phyloP scores from a whole-genome alignment of 1,284 basidiomycete genomes.

The Ceratobasidium sp. region DNA sequence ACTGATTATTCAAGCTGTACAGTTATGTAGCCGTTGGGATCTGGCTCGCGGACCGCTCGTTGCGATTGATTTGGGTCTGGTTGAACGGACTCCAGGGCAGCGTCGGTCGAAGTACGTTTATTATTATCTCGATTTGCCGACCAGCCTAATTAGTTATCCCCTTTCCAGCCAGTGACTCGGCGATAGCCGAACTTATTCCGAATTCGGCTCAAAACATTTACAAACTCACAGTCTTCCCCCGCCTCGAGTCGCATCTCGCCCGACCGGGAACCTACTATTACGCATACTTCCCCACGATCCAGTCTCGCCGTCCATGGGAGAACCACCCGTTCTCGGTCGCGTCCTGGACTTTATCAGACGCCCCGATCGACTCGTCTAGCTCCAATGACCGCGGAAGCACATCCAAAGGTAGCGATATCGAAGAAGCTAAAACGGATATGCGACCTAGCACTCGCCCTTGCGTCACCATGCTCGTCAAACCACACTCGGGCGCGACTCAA shows the following conservation, averaged over 20 bases:
- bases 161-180: neutral
- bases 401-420: slow-evolving; percentile 12
- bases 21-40: slow-evolving; percentile 39
- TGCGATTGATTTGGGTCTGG: slow-evolving; percentile 7
- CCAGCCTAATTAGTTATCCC: neutral
- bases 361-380: neutral
- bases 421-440: neutral
- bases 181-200: slow-evolving; percentile 23
- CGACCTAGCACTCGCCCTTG: neutral
- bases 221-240: slow-evolving; percentile 32
- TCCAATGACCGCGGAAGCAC: neutral
- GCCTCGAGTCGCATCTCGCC: neutral
- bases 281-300: slow-evolving; percentile 20
- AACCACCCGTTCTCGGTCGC: slow-evolving; percentile 42
- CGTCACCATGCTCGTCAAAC: slow-evolving; percentile 30
- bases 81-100: slow-evolving; percentile 8
- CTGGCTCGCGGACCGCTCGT: slow-evolving; percentile 28
- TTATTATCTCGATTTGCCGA: no score
- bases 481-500: slow-evolving; percentile 1
- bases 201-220: slow-evolving; percentile 3
- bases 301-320: slow-evolving; percentile 35
- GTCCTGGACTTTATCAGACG: slow-evolving; percentile 15
- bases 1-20: neutral
- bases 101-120: neutral
- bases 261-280: slow-evolving; percentile 34